A percentile compares a stretch with the other conserved stretches of the same genome.
These are phyloP conservation scores for Fomitopsis pinicola DNA, from an alignment of 1,284 basidiomycete genomes.

Conservation along the genomic window DNA sequence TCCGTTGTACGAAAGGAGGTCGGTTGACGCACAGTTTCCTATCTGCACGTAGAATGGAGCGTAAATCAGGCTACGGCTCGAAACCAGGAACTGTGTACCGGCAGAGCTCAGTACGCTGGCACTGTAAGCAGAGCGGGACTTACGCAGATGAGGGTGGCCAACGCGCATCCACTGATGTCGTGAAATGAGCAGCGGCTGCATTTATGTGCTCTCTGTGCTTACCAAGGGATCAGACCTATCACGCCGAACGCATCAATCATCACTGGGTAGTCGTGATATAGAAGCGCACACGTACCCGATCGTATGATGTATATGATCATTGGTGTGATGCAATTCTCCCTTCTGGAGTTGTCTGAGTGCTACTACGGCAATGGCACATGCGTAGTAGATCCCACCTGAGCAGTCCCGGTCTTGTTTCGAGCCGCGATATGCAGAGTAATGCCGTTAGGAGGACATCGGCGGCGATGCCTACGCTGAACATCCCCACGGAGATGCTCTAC, in stretches of 20 bases:
- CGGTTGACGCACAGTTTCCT: slow-evolving; percentile 6
- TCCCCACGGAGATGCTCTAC: slow-evolving; percentile 6
- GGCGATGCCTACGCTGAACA: slow-evolving; percentile 5
- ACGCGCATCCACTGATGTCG: background rate
- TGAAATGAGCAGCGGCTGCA: too few relatives aligned
- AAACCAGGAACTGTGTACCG: background rate
- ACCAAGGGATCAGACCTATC: slow-evolving; percentile 10
- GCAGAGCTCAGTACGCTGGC: background rate
- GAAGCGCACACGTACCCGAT: slow-evolving; percentile 5
- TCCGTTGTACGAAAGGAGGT: background rate
- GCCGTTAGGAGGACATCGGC: slow-evolving; percentile 8
- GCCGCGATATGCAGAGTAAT: slow-evolving; percentile 8
- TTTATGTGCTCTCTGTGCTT: background rate
- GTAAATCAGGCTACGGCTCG: background rate
- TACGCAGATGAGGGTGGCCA: background rate
- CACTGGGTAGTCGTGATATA: background rate
- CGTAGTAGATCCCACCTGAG: slow-evolving; percentile 3
- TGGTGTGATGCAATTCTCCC: slow-evolving; percentile 9
- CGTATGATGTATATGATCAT: slow-evolving; percentile 12
- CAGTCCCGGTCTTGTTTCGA: slow-evolving; percentile 8
- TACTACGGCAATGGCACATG: background rate
- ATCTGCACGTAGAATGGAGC: slow-evolving; percentile 11
- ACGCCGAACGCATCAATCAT: background rate
- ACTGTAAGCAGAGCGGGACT: background rate
- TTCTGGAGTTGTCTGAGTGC: slow-evolving; percentile 1